Evolutionary conservation across 352 stramenopile genomes (phyloP), one percentile per base, ranked within the genome.

Genomic region (Aphanomyces stellatus): DNA sequence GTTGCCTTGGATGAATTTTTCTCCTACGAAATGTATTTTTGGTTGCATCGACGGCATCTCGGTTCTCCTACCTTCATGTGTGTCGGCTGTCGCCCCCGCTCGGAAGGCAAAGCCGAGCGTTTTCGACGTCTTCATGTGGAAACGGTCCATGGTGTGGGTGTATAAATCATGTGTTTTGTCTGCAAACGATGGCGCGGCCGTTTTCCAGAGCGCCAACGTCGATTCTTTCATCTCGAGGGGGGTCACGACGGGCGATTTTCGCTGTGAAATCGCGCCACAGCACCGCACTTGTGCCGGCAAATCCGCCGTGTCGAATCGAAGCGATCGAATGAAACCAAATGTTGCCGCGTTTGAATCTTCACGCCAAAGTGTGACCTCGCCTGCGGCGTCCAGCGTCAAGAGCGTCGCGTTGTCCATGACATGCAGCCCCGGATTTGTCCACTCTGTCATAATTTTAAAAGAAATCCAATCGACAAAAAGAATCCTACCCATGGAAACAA

Each of bases 291-390:
- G n/a, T n/a, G n/a, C n/a, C 33, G 22, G 11, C 8, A 57, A 8
- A 35, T 13, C 27, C 33, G 35, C 30, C 5, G 30, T 49, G 15
- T 64, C 56, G 17, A 51, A 53, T 5, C 19, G 19, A 59, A 64
- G 19, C 30, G 22, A 51, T 19, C 41, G 60, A 5, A 67, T 7
- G 24, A 67, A 67, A 0, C n/a, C 74, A 69, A 95, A 93, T 11
- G 79, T 65, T 5, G 71, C 51, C 3, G 74, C 71, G 25, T 72
- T 74, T 5, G 77, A 60, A 34, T 80, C 88, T 61, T 92, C 82
- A 11, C 81, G 76, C 87, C 87, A 95, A 25, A 93, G 88, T 25
- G 79, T 88, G 43, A 95, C 62, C 30, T 72, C 80, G 5, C 85
- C 85, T 30, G 67, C 62, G 25, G 74, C 71, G 51, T 95, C 82